Conservation (phyloP, 768 basidiomycete species). For the Mycena crocata region DNA sequence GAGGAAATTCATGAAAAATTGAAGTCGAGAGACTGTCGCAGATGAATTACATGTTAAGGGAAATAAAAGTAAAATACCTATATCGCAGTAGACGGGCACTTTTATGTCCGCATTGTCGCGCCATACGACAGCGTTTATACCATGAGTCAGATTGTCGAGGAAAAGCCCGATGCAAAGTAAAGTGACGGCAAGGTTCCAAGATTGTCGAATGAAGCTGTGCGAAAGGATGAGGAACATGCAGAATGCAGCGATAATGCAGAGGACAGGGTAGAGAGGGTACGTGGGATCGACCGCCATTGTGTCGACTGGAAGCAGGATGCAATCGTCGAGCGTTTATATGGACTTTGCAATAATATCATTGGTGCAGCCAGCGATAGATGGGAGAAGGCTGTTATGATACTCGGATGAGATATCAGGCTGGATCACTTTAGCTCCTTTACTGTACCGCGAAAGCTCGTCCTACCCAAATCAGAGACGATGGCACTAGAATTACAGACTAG, state of each 20-base stretch:
- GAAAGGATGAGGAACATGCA: slow-evolving; percentile 27
- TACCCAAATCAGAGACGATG: background rate
- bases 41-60: background rate
- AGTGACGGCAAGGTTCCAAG: slow-evolving; percentile 26
- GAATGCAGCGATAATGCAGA: slow-evolving; percentile 25
- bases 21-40: slow-evolving; percentile 21
- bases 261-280: slow-evolving; percentile 24
- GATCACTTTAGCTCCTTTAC: background rate
- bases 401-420: slow-evolving; percentile 3
- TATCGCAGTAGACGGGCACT: slow-evolving; percentile 25
- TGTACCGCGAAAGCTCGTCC: background rate
- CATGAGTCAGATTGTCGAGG: slow-evolving; percentile 20
- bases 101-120: slow-evolving; percentile 24
- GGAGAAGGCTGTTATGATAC: slow-evolving; percentile 1
- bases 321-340: slow-evolving; percentile 19
- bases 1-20: slow-evolving; percentile 28
- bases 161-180: slow-evolving; percentile 24
- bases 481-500: background rate
- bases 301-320: slow-evolving; percentile 13
- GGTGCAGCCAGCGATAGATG: slow-evolving; percentile 15
- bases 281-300: slow-evolving; percentile 26
- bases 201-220: slow-evolving; percentile 23
- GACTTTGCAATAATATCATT: background rate
- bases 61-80: slow-evolving; percentile 3
- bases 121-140: slow-evolving; percentile 24